Evolutionary conservation across 805 yeast genomes (phyloP).

Genomic region (Nakazawaea sp.): DNA sequence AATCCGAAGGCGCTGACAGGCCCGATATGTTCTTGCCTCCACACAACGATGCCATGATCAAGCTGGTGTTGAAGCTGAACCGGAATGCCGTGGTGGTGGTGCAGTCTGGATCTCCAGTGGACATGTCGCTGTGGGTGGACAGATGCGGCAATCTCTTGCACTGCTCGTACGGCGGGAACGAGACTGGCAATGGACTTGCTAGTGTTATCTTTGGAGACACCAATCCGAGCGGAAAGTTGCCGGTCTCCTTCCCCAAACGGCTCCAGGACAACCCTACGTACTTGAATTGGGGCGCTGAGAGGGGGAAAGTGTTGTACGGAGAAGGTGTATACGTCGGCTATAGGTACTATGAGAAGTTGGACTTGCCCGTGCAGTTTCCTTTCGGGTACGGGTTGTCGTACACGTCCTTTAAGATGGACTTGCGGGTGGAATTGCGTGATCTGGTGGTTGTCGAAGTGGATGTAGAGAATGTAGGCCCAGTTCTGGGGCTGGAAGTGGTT

Average conservation of each 20-base stretch:
- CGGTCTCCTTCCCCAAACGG: conserved; percentile 31
- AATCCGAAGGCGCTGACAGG: conserved; percentile 34
- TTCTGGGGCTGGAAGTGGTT: conserved; percentile 44
- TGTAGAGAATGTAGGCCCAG: conserved; percentile 39
- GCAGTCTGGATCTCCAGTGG: conserved; percentile 34
- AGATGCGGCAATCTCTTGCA: conserved; percentile 25
- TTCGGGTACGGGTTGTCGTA: conserved; percentile 39
- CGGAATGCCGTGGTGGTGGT: conserved; percentile 28
- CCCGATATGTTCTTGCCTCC: conserved; percentile 29
- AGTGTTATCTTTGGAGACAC: conserved; percentile 35
- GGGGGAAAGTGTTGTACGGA: conserved; percentile 32
- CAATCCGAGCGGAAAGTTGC: conserved; percentile 35
- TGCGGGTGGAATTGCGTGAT: conserved; percentile 20
- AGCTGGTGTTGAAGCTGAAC: conserved; percentile 26
- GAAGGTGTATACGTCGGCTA: conserved; percentile 41
- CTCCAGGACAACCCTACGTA: conserved; percentile 29
- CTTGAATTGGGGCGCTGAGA: conserved; percentile 28
- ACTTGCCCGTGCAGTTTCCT: conserved; percentile 29
- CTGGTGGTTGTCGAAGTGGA: conserved; percentile 17
- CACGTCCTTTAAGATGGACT: conserved; percentile 26
- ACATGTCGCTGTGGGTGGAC: conserved; percentile 32
- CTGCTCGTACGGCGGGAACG: conserved; percentile 33
- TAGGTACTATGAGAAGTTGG: conserved; percentile 32
- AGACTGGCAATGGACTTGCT: conserved; percentile 33
- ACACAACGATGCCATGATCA: conserved; percentile 25